Percentiles rank a stretch among this genome's conserved stretches.
Evolutionary conservation across 164 flowering plant species (phyloP).

Genomic region (Vitis labrusca): DNA sequence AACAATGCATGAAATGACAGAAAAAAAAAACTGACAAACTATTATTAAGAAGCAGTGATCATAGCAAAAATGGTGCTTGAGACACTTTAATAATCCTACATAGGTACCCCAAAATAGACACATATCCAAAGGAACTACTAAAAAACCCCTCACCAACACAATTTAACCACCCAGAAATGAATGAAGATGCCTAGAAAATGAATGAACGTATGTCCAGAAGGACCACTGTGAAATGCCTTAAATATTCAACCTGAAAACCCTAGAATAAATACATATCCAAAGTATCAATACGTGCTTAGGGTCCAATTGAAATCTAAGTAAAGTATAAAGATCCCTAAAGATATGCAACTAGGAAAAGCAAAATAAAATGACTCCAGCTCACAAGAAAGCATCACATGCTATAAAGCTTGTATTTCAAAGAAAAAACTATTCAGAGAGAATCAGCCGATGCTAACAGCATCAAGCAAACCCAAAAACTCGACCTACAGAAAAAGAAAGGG

Average conservation of each 20-base stretch:
- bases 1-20: too few species aligned
- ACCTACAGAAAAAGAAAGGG: conserved; percentile 2
- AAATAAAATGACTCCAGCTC: conserved; percentile 12
- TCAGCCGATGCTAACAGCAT: conserved; percentile 15
- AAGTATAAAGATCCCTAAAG: conserved; percentile 8
- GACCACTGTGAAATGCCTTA: neutral
- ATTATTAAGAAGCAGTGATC: too few species aligned
- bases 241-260: neutral
- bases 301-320: neutral
- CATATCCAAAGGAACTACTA: neutral
- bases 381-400: conserved; percentile 42
- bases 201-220: neutral
- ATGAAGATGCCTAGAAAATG: neutral
- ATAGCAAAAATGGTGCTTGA: too few species aligned
- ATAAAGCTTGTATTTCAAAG: conserved; percentile 23
- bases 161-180: neutral
- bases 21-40: too few species aligned
- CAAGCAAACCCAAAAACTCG: conserved; percentile 30
- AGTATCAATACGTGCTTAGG: neutral
- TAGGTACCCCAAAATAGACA: too few species aligned
- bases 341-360: conserved; percentile 12
- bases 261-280: too few species aligned
- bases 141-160: neutral
- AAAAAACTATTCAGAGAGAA: conserved; percentile 23
- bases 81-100: too few species aligned